phyloP scores from a whole-genome alignment of 441 rosid species.

The Erodium chrysanthum region DNA sequence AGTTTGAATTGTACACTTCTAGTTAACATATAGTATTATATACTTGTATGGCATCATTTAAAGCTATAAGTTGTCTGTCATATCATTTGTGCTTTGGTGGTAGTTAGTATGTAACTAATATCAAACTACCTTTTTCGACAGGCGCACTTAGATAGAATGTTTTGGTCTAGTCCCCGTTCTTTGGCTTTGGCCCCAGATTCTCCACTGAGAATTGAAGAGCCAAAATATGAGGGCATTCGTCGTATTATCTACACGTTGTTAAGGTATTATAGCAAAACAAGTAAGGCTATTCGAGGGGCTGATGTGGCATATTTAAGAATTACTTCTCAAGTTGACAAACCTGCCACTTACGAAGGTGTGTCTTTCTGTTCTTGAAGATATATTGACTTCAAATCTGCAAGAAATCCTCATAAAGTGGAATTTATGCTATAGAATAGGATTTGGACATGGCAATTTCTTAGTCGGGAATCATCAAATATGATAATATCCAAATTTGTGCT shows the following conservation, averaged over 20 bases:
- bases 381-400: not conserved
- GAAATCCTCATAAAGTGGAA: not conserved
- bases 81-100: not conserved
- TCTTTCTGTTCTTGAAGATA: constrained; percentile 7
- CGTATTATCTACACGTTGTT: constrained; percentile 48
- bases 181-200: constrained; percentile 69
- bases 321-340: constrained; percentile 60
- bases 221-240: constrained; percentile 52
- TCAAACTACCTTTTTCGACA: constrained; percentile 19
- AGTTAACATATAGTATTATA: not conserved
- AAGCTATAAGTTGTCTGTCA: not conserved
- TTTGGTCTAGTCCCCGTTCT: constrained; percentile 76
- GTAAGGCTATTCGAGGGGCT: constrained; percentile 72
- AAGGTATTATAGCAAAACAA: constrained; percentile 77
- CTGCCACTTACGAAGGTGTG: constrained; percentile 76
- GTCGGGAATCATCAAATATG: not conserved
- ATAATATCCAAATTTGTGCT: not conserved
- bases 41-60: not conserved
- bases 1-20: not conserved
- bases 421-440: not conserved
- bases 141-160: constrained; percentile 68
- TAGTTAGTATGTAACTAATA: not conserved
- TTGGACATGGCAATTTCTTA: not conserved
- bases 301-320: constrained; percentile 59
- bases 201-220: constrained; percentile 69